phyloP scores from a whole-genome alignment of 2,329 filamentous ascomycete genomes.

The Paracoccidioides lutzii region DNA sequence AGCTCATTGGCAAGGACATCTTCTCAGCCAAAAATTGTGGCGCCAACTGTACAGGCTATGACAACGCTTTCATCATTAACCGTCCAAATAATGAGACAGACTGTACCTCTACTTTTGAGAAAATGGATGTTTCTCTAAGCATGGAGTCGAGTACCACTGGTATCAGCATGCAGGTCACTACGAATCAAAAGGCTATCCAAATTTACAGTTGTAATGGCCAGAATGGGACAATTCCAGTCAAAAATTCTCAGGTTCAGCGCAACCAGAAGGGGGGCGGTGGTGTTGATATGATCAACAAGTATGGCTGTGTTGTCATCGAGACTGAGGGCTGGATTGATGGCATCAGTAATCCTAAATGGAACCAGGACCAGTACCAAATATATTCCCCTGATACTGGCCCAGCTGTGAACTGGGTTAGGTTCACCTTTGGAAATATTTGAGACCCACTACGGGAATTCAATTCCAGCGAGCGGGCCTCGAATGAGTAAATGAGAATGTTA shows the following conservation, averaged over 20 bases:
- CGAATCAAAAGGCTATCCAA: slow-evolving; percentile 78
- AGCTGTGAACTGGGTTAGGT: slow-evolving; percentile 32
- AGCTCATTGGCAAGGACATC: slow-evolving; percentile 62
- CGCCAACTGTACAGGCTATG: slow-evolving; percentile 70
- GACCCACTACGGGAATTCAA: not conserved
- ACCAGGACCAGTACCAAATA: slow-evolving; percentile 39
- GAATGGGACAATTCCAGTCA: slow-evolving; percentile 47
- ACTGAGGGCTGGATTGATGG: slow-evolving; percentile 89
- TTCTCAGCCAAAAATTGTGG: slow-evolving; percentile 60
- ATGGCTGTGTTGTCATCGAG: slow-evolving; percentile 81
- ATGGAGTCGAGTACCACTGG: slow-evolving; percentile 58
- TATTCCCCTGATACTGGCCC: slow-evolving; percentile 29
- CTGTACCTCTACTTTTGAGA: slow-evolving; percentile 19
- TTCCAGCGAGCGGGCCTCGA: not conserved
- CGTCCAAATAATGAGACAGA: slow-evolving; percentile 21
- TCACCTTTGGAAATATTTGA: slow-evolving; percentile 32
- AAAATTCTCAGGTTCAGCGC: slow-evolving; percentile 32
- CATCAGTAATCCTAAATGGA: slow-evolving; percentile 87
- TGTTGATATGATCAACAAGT: slow-evolving; percentile 42
- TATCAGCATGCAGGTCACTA: slow-evolving; percentile 68
- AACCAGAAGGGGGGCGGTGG: slow-evolving; percentile 38
- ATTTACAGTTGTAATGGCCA: slow-evolving; percentile 72
- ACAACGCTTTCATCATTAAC: slow-evolving; percentile 43
- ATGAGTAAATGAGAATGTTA: no score
- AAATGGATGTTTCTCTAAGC: slow-evolving; percentile 41